Percentiles rank a stretch among this genome's conserved stretches.
phyloP scores from a whole-genome alignment of 1,139 yeast genomes.

The Suhomyces coccinellae region DNA sequence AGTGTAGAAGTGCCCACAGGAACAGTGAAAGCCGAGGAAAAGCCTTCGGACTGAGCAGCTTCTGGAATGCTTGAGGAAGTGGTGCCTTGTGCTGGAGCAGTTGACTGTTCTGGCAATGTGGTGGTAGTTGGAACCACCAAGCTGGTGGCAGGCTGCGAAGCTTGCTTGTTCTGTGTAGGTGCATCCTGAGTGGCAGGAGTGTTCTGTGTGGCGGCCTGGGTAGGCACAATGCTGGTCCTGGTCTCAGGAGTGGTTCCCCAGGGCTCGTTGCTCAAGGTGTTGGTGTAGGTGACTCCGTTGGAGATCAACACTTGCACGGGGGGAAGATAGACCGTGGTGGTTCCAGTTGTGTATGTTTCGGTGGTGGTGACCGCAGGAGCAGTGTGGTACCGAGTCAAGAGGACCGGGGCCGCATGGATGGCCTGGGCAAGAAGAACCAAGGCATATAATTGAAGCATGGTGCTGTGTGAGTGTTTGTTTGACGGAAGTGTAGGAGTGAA shows the following conservation, averaged over 20 bases:
- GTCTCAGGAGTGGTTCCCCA: conserved; percentile 38
- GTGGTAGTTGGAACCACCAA: conserved; percentile 8
- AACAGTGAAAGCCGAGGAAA: background rate
- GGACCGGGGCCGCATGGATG: conserved; percentile 36
- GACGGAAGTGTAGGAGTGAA: conserved; percentile 17
- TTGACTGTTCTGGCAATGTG: background rate
- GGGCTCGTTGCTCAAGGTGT: conserved; percentile 43
- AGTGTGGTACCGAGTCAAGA: conserved; percentile 62
- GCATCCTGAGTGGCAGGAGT: background rate
- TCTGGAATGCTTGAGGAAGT: conserved; percentile 1
- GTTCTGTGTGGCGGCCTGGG: background rate
- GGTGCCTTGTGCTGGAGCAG: background rate
- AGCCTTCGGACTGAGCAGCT: too few species aligned
- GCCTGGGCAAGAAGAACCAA: conserved; percentile 6
- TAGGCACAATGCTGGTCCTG: conserved; percentile 25
- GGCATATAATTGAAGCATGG: conserved; percentile 8
- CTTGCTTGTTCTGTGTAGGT: conserved; percentile 2
- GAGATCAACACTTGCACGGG: conserved; percentile 68
- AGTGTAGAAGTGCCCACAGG: background rate
- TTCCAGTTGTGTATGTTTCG: conserved; percentile 55
- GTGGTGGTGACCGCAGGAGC: conserved; percentile 61
- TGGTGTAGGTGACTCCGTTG: conserved; percentile 61
- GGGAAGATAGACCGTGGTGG: conserved; percentile 61
- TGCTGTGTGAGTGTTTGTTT: conserved; percentile 11
- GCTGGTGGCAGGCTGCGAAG: too few species aligned